Conservation (phyloP, 345 rosid species). For the Punica granatum region DNA sequence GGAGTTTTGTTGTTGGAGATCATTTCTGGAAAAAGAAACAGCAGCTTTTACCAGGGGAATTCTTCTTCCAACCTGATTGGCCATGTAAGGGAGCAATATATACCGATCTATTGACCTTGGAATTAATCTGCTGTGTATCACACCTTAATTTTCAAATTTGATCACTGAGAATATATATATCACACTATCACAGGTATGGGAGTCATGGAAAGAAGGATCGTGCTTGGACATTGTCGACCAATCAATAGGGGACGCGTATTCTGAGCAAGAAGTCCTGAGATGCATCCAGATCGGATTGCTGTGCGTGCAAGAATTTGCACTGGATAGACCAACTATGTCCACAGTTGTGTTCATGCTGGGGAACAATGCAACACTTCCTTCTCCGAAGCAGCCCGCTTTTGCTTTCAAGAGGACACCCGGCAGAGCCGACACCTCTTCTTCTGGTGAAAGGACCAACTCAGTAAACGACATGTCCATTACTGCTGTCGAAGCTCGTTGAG, state of each 20-base stretch:
- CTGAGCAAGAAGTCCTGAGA: neutral
- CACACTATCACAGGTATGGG: slow-evolving; percentile 38
- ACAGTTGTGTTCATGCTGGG: neutral
- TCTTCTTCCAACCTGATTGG: neutral
- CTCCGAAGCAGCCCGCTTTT: neutral
- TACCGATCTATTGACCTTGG: neutral
- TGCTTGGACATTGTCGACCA: slow-evolving; percentile 26
- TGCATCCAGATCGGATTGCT: slow-evolving; percentile 4
- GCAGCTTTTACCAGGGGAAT: neutral
- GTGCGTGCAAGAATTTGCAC: neutral
- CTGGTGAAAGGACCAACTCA: neutral
- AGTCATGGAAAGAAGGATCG: slow-evolving; percentile 32
- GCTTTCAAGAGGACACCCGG: neutral
- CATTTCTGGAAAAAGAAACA: slow-evolving; percentile 12
- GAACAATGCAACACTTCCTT: neutral
- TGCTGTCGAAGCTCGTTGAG: neutral
- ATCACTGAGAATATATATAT: neutral
- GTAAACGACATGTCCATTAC: neutral
- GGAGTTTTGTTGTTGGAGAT: slow-evolving; percentile 62
- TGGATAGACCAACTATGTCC: neutral
- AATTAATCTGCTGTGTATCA: neutral
- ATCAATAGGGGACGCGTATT: neutral
- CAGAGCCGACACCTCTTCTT: neutral
- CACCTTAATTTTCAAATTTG: neutral
- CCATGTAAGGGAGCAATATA: neutral